phyloP scores from a whole-genome alignment of 2,329 filamentous ascomycete species.

The Xylariaceae sp. region DNA sequence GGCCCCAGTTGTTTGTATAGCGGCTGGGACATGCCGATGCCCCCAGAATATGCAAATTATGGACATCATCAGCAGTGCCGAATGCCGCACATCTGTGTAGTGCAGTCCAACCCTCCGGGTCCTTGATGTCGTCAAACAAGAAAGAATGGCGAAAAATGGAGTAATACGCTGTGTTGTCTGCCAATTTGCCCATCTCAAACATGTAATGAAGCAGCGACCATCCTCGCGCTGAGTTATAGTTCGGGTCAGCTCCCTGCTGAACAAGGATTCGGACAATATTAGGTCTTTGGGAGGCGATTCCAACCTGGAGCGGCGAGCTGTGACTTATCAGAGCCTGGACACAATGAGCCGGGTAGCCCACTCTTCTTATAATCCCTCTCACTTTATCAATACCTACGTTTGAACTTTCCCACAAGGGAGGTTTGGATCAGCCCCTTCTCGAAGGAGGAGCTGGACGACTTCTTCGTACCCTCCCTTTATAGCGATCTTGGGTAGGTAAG shows the following conservation, averaged over 20 bases:
- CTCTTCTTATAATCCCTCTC: no score
- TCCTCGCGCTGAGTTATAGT: background rate
- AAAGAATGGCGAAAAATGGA: background rate
- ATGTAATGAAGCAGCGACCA: slow-evolving; percentile 4
- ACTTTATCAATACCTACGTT: no score
- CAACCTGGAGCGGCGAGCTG: background rate
- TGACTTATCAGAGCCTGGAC: background rate
- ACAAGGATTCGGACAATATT: slow-evolving; percentile 5
- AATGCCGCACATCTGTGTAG: slow-evolving; percentile 3
- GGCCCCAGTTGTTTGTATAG: background rate
- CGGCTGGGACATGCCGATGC: background rate
- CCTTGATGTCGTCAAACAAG: slow-evolving; percentile 1
- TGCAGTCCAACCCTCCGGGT: slow-evolving; percentile 1
- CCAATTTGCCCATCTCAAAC: background rate
- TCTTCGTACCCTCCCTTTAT: background rate
- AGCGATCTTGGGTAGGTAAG: background rate
- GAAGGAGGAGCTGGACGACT: background rate
- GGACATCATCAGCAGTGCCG: background rate
- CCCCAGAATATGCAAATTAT: background rate
- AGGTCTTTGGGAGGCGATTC: background rate
- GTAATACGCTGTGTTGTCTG: background rate
- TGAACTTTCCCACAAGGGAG: background rate
- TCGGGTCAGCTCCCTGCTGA: background rate
- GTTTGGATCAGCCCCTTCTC: background rate
- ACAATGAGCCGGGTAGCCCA: no score